Evolutionary conservation across 2,329 filamentous ascomycete genomes (phyloP).

Genomic region (Sordariomycetes sp.): DNA sequence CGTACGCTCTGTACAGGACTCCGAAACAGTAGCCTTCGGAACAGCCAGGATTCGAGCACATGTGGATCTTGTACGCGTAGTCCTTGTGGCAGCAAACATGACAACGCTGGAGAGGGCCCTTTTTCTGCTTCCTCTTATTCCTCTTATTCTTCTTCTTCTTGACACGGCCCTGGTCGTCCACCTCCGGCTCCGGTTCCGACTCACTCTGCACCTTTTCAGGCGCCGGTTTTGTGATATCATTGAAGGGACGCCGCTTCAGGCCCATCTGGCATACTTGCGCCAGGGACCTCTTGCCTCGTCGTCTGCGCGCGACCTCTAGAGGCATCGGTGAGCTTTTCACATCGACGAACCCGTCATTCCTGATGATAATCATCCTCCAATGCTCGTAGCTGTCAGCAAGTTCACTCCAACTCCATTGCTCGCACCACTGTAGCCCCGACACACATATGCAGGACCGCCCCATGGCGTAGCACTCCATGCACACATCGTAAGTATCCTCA

Average conservation of each 20-base stretch:
- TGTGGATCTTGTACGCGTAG: slow-evolving; percentile 71
- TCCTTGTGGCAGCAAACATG: slow-evolving; percentile 77
- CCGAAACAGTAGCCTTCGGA: slow-evolving; percentile 79
- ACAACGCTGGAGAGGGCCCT: slow-evolving; percentile 47
- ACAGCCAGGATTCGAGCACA: slow-evolving; percentile 60
- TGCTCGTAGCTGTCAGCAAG: slow-evolving; percentile 65
- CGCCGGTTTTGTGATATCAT: slow-evolving; percentile 58
- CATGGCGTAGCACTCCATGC: slow-evolving; percentile 98
- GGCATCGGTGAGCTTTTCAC: slow-evolving; percentile 54
- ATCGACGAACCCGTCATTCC: slow-evolving; percentile 55
- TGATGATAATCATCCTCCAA: slow-evolving; percentile 70
- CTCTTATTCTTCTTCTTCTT: slow-evolving; percentile 48
- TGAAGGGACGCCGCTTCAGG: slow-evolving; percentile 64
- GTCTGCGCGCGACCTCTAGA: slow-evolving; percentile 55
- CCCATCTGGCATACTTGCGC: slow-evolving; percentile 94
- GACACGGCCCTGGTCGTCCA: slow-evolving; percentile 47
- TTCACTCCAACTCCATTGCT: slow-evolving; percentile 81
- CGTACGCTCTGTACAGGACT: slow-evolving; percentile 82
- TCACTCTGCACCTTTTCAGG: slow-evolving; percentile 30
- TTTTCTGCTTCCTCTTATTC: slow-evolving; percentile 37
- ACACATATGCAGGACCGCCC: slow-evolving; percentile 84
- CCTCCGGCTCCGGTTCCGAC: slow-evolving; percentile 41
- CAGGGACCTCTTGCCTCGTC: slow-evolving; percentile 60
- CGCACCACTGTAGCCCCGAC: slow-evolving; percentile 76
- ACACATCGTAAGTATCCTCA: slow-evolving; percentile 86